These are phyloP conservation scores for Agaricales sp. DNA, from an alignment of 1,284 basidiomycete species.

Conservation along the genomic window DNA sequence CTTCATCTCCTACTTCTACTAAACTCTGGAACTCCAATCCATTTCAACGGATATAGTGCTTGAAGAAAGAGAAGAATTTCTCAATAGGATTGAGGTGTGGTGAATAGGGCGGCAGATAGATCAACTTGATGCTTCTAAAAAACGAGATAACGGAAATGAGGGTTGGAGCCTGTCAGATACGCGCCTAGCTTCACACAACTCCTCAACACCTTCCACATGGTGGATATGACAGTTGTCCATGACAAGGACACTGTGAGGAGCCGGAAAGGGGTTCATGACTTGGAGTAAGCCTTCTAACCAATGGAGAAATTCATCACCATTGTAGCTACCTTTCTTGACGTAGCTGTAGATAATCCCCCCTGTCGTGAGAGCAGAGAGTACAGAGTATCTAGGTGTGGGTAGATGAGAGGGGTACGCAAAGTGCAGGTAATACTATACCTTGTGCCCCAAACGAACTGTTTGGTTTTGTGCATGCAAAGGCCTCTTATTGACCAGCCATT, in stretches of 20 bases:
- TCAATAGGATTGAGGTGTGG: conserved; percentile 16
- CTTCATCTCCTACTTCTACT: too few species aligned
- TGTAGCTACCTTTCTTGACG: conserved; percentile 14
- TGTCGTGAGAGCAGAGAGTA: conserved; percentile 13
- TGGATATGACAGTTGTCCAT: conserved; percentile 15
- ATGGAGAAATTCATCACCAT: conserved; percentile 12
- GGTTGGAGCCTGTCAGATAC: conserved; percentile 1
- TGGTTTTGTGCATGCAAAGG: too few species aligned
- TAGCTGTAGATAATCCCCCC: conserved; percentile 14
- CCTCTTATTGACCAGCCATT: too few species aligned
- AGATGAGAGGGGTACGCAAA: too few species aligned
- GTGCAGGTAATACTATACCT: too few species aligned
- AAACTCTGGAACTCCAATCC: too few species aligned
- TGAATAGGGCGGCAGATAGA: conserved; percentile 15
- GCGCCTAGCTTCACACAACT: conserved; percentile 10
- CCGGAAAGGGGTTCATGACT: conserved; percentile 14
- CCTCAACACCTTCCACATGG: conserved; percentile 12
- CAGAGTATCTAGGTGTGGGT: conserved; percentile 11
- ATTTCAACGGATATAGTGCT: too few species aligned
- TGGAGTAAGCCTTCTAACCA: conserved; percentile 14
- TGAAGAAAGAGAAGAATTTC: too few species aligned
- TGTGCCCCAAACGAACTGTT: too few species aligned
- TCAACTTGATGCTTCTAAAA: conserved; percentile 10
- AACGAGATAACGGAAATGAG: too few species aligned
- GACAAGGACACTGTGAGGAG: conserved; percentile 12